Evolutionary conservation across 345 rosid genomes (phyloP), one percentile per base, ranked within the genome.

Genomic region (Salix udensis): DNA sequence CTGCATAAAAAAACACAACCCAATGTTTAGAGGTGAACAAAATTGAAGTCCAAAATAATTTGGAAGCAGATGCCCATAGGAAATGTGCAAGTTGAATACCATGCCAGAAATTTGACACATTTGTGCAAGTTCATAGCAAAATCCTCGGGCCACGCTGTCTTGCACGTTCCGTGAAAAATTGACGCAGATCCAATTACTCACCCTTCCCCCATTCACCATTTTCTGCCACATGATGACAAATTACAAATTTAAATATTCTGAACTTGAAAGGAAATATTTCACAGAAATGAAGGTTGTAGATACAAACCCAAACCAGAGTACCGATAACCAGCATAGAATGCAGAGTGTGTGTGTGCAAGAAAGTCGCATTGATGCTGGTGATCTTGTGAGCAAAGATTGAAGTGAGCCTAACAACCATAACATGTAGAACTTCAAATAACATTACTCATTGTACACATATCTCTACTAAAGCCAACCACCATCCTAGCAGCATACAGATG

Each of bases 161-260:
- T 88, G 95, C 55, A 96, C 97, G 68, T 42, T 84, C 67, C 98
- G 85, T 46, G 98, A 91, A 75, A 96, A 96, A 78, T 96, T 96
- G 16, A 96, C 83, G 90, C 99, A 96, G 64, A 92, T 81, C 98
- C 99, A 96, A 67, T 83, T 84, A 84, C 82, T 92, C 39, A 96
- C 98, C 0, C 90, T 96, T 73, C 98, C 98, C 14, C 98, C 98
- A 83, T 96, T 94, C 52, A 96, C 92, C 99, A 96, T 94, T 96
- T 96, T 96, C 99, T 96, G 88, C 85, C 82, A 79, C 18, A 65
- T 60, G 77, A 65, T 31, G 53, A 40, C 37, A n/a, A 74, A 14
- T 48, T 44, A 34, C 48, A 73, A 11, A 65, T 46, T 52, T 7
- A 13, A 13, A 18, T 13, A 30, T 24, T 1, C 34, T 42, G n/a